phyloP scores from a whole-genome alignment of 768 basidiomycete species.

The Agaricus blazei region DNA sequence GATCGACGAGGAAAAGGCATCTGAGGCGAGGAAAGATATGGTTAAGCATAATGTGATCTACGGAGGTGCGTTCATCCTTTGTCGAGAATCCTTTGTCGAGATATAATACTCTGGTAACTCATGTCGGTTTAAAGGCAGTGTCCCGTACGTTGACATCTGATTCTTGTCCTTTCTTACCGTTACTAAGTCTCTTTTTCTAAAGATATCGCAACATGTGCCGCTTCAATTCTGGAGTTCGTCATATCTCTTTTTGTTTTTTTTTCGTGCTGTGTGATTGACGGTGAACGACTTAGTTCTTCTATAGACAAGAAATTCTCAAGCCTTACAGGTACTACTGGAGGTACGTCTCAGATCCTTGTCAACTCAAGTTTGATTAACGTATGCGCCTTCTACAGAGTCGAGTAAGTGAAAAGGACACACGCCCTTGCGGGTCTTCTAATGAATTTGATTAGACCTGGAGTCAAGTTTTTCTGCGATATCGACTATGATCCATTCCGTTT shows the following conservation, averaged over 20 bases:
- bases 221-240: slow-evolving; percentile 87
- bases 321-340: slow-evolving; percentile 87
- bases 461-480: slow-evolving; percentile 85
- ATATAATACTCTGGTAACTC: background rate
- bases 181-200: background rate
- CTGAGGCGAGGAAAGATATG: slow-evolving; percentile 63
- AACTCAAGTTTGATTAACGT: background rate
- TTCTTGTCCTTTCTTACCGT: background rate
- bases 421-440: background rate
- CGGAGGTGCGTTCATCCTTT: slow-evolving; percentile 49
- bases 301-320: slow-evolving; percentile 73
- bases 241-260: background rate
- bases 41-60: slow-evolving; percentile 60
- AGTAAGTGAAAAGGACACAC: slow-evolving; percentile 26
- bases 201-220: slow-evolving; percentile 96
- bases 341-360: slow-evolving; percentile 17
- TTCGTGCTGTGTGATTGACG: background rate
- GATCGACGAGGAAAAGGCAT: slow-evolving; percentile 74
- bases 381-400: slow-evolving; percentile 28
- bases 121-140: slow-evolving; percentile 47
- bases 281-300: slow-evolving; percentile 63
- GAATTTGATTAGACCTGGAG: slow-evolving; percentile 53
- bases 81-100: too few species aligned
- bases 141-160: slow-evolving; percentile 49
- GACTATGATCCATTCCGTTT: slow-evolving; percentile 84